Evolutionary conservation across 371 early-diverging fungal species (phyloP), one percentile per base, ranked within the genome.

Genomic region (Mucor lusitanicus): DNA sequence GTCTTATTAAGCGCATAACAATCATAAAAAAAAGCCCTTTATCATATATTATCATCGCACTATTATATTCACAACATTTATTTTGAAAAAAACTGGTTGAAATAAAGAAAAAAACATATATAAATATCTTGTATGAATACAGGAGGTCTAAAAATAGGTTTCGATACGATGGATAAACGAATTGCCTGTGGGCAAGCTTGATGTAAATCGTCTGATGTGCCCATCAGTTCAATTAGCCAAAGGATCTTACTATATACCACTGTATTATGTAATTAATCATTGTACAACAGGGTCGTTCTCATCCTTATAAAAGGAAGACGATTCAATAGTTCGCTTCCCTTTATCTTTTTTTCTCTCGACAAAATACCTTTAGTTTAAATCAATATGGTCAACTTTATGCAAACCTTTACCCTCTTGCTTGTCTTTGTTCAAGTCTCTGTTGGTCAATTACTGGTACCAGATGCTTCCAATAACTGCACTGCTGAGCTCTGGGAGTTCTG

Each of bases 1-100:
- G 73, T 72, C 39, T 61, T 72, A 59, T 63, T 72, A 58, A 72
- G 68, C 59, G 73, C 66, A 61, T 72, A 56, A 71, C 3, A 30
- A 27, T 17, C 17, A 6, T 2, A 32, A 55, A 55, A 30, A 55
- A 30, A 28, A 30, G 15, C 3, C 15, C 32, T 55, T 7, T 46
- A 46, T 28, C 32, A 17, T 55, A 17, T 55, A 55, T 32, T 30
- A 17, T 55, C 17, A 30, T 12, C 13, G 13, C 19, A 30, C 32
- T 32, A 25, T 27, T 53, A 53, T 55, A 55, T 32, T 15, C 12
- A 30, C 54, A 28, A 48, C 48, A 23, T 33, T n/a, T 48, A 50
- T 50, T 50, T 11, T 23, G 50, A 50, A 50, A 50, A 50, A 23
- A 50, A 50, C 50, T 50, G 50, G 25, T 50, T 50, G 25, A 21